These are phyloP conservation scores for Xylaria acuta DNA, from an alignment of 495 filamentous ascomycete species.

Conservation along the genomic window DNA sequence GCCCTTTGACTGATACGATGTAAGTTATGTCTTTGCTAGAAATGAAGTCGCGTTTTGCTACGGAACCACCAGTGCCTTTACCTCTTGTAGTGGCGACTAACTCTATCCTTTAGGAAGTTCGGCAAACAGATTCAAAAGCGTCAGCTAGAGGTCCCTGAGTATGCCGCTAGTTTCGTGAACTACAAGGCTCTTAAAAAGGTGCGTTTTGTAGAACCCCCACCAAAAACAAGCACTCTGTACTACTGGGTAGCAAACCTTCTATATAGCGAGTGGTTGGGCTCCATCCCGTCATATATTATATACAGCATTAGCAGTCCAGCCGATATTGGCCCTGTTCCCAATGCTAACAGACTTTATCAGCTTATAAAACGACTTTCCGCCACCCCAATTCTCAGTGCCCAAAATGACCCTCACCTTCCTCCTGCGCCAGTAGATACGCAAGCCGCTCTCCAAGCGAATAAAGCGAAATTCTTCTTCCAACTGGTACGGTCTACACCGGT, in stretches of 20 bases:
- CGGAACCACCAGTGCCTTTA: neutral
- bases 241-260: neutral
- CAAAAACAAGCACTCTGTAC: neutral
- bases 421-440: conserved; percentile 70
- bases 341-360: conserved; percentile 57
- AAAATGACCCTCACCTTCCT: conserved; percentile 64
- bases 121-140: conserved; percentile 98
- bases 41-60: neutral
- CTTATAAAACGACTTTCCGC: conserved; percentile 98
- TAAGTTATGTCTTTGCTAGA: conserved; percentile 31
- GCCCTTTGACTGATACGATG: conserved; percentile 35
- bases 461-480: conserved; percentile 97
- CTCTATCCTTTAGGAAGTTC: conserved; percentile 78
- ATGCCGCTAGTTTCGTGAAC: conserved; percentile 98
- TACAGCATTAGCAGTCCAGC: neutral
- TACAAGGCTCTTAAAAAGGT: conserved; percentile 99
- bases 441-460: conserved; percentile 92
- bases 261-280: conserved; percentile 10
- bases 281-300: conserved; percentile 1
- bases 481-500: conserved; percentile 63
- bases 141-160: conserved; percentile 98
- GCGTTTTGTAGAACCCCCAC: conserved; percentile 27
- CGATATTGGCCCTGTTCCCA: conserved; percentile 10
- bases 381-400: conserved; percentile 79
- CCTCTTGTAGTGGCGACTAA: neutral